Evolutionary conservation across 2,329 filamentous ascomycete genomes (phyloP), one percentile per base, ranked within the genome.

Genomic region (Trichoderma sp.): DNA sequence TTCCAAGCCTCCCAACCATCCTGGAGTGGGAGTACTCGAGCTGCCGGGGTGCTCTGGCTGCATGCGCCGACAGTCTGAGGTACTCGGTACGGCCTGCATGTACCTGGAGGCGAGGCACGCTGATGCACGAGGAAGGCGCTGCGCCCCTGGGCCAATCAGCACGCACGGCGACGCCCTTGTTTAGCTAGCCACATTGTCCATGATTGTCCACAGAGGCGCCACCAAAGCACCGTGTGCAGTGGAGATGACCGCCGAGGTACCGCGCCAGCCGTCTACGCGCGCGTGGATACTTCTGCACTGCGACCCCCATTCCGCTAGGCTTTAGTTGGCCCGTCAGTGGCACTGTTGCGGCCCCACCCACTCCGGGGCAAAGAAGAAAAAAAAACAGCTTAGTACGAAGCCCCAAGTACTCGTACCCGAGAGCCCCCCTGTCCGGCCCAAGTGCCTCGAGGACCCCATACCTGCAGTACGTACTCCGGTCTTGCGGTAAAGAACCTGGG

Each of bases 251-350:
- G 65, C n/a, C 31, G 55, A 64, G 43, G 66, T 68, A 68, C 66
- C 58, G 27, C 35, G 43, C 47, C 58, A 63, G 40, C 66, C 57
- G 19, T 49, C 55, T 62, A n/a, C 27, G 21, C 27, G 35, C 27
- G 35, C 35, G 49, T 49, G 49, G 58, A 29, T 68, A 68, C 66
- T 53, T 68, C 43, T 59, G 49, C 24, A 35, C 66, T 55, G 66
- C 58, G 66, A 65, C 61, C 60, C 60, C 68, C 60, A 65, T 65
- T 65, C 60, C 61, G 60, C 61, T 69, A 69, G 61, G 43, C 53
- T 65, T 40, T 69, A 69, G 68, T 69, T 70, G 68, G 67, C 68
- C 68, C 68, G 68, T 70, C 68, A 70, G 68, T 70, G 68, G 68
- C 65, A 43, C 68, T 56, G 47, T 62, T 47, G 16, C 49, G 27